Evolutionary conservation across 345 rosid species (phyloP).

Genomic region (Arabis alpina): DNA sequence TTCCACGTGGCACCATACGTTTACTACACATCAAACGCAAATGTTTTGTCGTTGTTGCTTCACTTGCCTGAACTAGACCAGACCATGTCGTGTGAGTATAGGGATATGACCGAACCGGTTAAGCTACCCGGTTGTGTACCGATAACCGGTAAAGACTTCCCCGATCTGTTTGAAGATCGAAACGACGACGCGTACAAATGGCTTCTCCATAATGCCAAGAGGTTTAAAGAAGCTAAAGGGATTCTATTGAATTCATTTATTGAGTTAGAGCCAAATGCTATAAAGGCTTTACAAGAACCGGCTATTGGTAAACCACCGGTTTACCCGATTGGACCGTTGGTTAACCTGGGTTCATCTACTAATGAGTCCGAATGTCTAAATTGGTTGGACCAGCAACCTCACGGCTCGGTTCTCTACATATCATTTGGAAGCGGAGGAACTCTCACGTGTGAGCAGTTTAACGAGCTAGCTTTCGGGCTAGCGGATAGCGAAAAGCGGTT

Average conservation of each 20-base stretch:
- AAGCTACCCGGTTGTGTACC: slow-evolving; percentile 52
- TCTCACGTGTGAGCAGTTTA: slow-evolving; percentile 38
- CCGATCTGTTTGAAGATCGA: slow-evolving; percentile 46
- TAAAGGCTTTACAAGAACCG: slow-evolving; percentile 43
- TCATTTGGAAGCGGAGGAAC: slow-evolving; percentile 83
- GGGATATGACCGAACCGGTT: slow-evolving; percentile 48
- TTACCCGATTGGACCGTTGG: slow-evolving; percentile 52
- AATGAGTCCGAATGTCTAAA: slow-evolving; percentile 33
- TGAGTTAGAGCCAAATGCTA: slow-evolving; percentile 46
- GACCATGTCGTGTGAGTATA: slow-evolving; percentile 42
- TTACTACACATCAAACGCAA: slow-evolving; percentile 44
- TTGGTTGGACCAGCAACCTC: slow-evolving; percentile 61
- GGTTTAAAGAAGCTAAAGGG: slow-evolving; percentile 46
- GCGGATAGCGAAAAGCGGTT: slow-evolving; percentile 22
- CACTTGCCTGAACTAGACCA: slow-evolving; percentile 47
- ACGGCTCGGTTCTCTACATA: slow-evolving; percentile 59
- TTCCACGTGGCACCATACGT: slow-evolving; percentile 44
- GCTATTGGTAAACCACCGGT: slow-evolving; percentile 42
- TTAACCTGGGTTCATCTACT: slow-evolving; percentile 4
- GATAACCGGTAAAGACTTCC: slow-evolving; percentile 44
- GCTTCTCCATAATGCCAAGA: slow-evolving; percentile 39
- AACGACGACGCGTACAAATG: slow-evolving; percentile 43
- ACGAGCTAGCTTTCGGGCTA: slow-evolving; percentile 38
- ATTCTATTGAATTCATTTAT: slow-evolving; percentile 49
- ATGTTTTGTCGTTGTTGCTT: slow-evolving; percentile 39